Conservation (phyloP, 2,329 filamentous ascomycete genomes). For the Nannizziopsis barbatae region DNA sequence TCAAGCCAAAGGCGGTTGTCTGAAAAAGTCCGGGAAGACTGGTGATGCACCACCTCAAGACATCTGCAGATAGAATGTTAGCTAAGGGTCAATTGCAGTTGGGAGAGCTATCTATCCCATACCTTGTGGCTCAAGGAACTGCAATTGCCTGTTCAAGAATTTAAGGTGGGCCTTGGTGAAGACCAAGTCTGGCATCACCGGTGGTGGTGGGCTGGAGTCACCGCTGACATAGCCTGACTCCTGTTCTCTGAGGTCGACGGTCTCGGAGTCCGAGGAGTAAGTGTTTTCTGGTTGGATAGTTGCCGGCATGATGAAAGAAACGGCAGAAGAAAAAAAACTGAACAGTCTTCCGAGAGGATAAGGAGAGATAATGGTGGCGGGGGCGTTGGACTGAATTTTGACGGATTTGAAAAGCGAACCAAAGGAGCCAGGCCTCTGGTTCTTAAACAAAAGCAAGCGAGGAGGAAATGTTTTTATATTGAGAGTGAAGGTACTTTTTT, state of each 20-base stretch:
- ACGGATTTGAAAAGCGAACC: background rate
- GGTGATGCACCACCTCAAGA: constrained; percentile 83
- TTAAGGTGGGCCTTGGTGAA: constrained; percentile 81
- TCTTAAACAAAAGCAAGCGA: too few relatives aligned
- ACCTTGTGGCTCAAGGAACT: constrained; percentile 72
- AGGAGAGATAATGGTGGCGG: background rate
- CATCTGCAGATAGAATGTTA: constrained; percentile 42
- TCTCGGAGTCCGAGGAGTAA: constrained; percentile 30
- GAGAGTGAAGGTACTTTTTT: background rate
- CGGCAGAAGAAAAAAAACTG: constrained; percentile 5
- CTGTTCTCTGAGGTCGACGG: constrained; percentile 31
- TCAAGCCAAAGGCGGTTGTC: constrained; percentile 71
- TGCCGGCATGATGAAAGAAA: constrained; percentile 25
- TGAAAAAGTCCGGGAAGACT: constrained; percentile 84
- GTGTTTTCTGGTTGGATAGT: constrained; percentile 22
- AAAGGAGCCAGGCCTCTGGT: background rate
- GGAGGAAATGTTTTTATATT: too few relatives aligned
- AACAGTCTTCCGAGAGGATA: constrained; percentile 1
- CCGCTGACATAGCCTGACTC: constrained; percentile 82
- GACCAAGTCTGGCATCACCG: constrained; percentile 56
- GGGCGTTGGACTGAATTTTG: constrained; percentile 2
- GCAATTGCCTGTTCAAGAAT: constrained; percentile 81
- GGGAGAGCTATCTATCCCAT: constrained; percentile 18
- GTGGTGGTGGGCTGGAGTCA: constrained; percentile 48
- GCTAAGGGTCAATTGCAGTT: background rate